A percentile compares a stretch with the other conserved stretches of the same genome.
Conservation (phyloP, 495 filamentous ascomycete genomes). For the Venustampulla echinocandica region DNA sequence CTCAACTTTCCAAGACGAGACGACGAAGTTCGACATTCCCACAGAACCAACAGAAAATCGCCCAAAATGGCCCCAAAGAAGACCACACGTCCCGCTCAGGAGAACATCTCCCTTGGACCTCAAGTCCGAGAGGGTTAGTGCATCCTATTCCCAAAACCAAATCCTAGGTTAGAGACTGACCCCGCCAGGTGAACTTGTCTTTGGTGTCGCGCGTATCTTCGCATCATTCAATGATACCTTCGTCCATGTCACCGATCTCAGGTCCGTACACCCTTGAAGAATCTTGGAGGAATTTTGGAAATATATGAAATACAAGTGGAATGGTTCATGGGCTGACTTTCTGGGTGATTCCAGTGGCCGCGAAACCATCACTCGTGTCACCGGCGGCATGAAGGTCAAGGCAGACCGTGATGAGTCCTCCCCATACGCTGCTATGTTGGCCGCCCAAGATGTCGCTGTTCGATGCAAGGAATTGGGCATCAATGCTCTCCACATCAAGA, state of each 20-base stretch:
- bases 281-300: constrained; percentile 17
- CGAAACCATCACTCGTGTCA: constrained; percentile 99
- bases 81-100: constrained; percentile 62
- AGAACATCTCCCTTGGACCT: constrained; percentile 98
- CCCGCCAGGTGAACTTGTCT: constrained; percentile 45
- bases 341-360: constrained; percentile 77
- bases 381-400: constrained; percentile 99
- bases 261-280: constrained; percentile 48
- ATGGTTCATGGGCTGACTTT: constrained; percentile 44
- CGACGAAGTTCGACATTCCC: neutral
- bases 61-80: constrained; percentile 79
- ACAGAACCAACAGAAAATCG: constrained; percentile 1
- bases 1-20: neutral
- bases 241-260: constrained; percentile 99
- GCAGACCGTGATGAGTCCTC: constrained; percentile 99
- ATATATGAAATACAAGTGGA: constrained; percentile 12
- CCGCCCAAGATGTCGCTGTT: constrained; percentile 86
- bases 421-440: constrained; percentile 99
- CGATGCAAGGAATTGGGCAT: constrained; percentile 99
- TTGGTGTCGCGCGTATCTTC: constrained; percentile 98
- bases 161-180: constrained; percentile 4
- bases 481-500: constrained; percentile 99
- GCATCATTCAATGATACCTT: constrained; percentile 98
- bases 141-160: neutral
- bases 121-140: constrained; percentile 77